Conservation (phyloP, 306 rosid species). For the Gastrolobium bilobum region DNA sequence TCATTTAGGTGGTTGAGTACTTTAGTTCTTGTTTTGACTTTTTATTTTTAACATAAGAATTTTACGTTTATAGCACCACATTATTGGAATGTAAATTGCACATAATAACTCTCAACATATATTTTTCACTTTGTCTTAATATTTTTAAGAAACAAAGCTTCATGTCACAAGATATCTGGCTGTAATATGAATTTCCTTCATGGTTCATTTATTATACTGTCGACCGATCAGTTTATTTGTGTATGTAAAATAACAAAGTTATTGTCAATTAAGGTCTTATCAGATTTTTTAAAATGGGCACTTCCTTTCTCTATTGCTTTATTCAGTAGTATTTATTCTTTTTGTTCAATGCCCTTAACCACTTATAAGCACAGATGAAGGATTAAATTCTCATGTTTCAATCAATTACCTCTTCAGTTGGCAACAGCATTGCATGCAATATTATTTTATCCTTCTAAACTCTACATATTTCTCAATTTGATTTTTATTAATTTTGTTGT, state of each 20-base stretch:
- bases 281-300: neutral
- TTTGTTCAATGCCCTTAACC: conserved; percentile 2
- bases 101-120: neutral
- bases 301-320: conserved; percentile 22
- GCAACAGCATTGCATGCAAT: neutral
- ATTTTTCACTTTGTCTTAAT: conserved; percentile 3
- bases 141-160: conserved; percentile 36
- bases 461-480: conserved; percentile 3
- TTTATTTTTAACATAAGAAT: neutral
- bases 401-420: conserved; percentile 15
- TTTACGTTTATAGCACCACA: neutral
- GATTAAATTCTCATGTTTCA: conserved; percentile 23
- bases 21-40: neutral
- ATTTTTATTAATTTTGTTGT: conserved; percentile 3
- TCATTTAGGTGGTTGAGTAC: conserved; percentile 2
- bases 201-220: neutral
- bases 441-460: conserved; percentile 24
- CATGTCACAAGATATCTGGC: neutral
- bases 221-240: conserved; percentile 9
- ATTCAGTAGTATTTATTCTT: conserved; percentile 36
- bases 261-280: conserved; percentile 16
- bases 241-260: neutral
- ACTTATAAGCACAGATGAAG: conserved; percentile 24
- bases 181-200: conserved; percentile 32
- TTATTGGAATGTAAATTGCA: conserved; percentile 21